Evolutionary conservation across 257 asterid species (phyloP).

Genomic region (Striga asiatica): DNA sequence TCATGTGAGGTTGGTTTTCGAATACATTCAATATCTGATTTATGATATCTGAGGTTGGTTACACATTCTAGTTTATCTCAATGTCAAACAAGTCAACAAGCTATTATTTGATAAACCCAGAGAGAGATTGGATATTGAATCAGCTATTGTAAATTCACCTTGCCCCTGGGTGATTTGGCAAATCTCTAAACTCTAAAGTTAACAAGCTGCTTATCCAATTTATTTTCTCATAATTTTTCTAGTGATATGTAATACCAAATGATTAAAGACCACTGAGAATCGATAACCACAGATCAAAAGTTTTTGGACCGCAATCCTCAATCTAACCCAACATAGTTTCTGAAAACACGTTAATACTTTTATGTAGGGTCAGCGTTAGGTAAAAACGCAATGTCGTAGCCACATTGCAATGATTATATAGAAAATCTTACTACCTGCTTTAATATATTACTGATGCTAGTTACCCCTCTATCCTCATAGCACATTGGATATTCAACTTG

Average conservation of each 20-base stretch:
- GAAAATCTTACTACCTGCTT: neutral
- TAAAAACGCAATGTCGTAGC: neutral
- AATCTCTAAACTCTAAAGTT: conserved; percentile 2
- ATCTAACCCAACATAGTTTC: neutral
- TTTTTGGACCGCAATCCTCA: neutral
- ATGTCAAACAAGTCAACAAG: conserved; percentile 4
- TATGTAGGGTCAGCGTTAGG: neutral
- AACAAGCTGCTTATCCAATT: conserved; percentile 5
- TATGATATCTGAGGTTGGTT: neutral
- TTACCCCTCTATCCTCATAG: neutral
- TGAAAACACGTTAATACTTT: neutral
- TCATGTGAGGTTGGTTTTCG: neutral
- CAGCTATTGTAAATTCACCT: neutral
- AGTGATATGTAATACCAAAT: neutral
- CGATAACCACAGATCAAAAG: neutral
- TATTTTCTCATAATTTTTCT: conserved; percentile 1
- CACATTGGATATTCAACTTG: neutral
- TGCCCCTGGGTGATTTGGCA: neutral
- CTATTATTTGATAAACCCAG: neutral
- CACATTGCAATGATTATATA: neutral
- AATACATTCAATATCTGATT: neutral
- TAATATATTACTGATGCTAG: neutral
- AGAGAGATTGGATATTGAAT: neutral
- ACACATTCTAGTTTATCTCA: neutral
- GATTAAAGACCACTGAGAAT: neutral